Percentiles rank a stretch among this genome's conserved stretches.
Conservation (phyloP, 116 monocot genomes). For the Dioscorea cayenensis region DNA sequence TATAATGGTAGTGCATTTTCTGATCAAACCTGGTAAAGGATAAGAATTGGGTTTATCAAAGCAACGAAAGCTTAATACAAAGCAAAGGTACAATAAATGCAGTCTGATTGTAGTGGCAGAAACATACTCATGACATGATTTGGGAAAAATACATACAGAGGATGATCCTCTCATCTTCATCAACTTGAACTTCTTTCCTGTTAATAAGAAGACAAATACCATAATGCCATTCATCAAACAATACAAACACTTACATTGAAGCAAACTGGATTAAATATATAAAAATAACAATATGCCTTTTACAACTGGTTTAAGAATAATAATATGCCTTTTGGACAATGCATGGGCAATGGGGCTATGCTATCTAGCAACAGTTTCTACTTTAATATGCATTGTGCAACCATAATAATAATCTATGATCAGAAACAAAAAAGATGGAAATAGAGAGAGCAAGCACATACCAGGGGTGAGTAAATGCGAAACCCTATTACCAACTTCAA, state of each 20-base stretch:
- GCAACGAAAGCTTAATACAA: too few relatives aligned
- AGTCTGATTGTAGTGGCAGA: neutral
- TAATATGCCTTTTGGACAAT: neutral
- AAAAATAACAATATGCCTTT: too few relatives aligned
- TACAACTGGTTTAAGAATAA: too few relatives aligned
- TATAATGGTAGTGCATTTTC: too few relatives aligned
- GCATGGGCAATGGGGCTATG: too few relatives aligned
- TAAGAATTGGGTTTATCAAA: too few relatives aligned
- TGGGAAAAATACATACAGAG: slow-evolving; percentile 27
- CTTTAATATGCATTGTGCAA: too few relatives aligned
- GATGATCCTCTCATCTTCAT: slow-evolving; percentile 11
- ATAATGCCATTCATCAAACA: neutral
- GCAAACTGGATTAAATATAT: neutral
- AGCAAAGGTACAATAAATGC: neutral
- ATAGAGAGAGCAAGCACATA: slow-evolving; percentile 13
- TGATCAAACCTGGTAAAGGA: too few relatives aligned
- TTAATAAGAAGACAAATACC: neutral
- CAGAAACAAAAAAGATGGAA: neutral
- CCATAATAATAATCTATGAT: too few relatives aligned
- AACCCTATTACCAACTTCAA: slow-evolving; percentile 61
- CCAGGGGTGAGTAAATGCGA: slow-evolving; percentile 70
- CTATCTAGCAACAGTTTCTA: too few relatives aligned
- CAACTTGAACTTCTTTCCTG: slow-evolving; percentile 18
- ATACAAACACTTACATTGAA: neutral
- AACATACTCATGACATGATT: slow-evolving; percentile 3